These are phyloP conservation scores for Colletotrichum nymphaeae DNA, from an alignment of 2,329 filamentous ascomycete species.

Conservation along the genomic window DNA sequence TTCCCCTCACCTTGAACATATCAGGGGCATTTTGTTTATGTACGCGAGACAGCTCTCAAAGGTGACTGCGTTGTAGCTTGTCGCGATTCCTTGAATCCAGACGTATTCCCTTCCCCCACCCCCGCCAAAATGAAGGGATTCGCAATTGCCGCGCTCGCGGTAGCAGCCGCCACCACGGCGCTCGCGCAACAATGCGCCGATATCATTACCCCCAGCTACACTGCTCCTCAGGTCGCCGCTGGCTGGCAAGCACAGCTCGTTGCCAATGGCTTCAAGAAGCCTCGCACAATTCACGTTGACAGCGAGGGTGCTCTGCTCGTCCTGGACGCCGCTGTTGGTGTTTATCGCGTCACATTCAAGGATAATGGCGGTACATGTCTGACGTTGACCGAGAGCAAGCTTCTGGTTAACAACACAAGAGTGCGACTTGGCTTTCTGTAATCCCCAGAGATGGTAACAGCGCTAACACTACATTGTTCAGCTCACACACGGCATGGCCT, in stretches of 20 bases:
- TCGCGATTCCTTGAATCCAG: background rate
- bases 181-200: conserved; percentile 45
- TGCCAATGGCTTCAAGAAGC: conserved; percentile 52
- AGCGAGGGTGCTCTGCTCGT: conserved; percentile 57
- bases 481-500: conserved; percentile 67
- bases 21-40: background rate
- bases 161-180: conserved; percentile 19
- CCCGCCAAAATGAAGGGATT: conserved; percentile 22
- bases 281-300: conserved; percentile 60
- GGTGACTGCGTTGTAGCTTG: background rate
- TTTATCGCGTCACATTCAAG: conserved; percentile 53
- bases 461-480: conserved; percentile 38
- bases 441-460: background rate
- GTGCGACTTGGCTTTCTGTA: conserved; percentile 41
- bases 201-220: conserved; percentile 48
- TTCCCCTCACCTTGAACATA: background rate
- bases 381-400: conserved; percentile 47
- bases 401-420: conserved; percentile 45
- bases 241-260: conserved; percentile 59
- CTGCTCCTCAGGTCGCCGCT: conserved; percentile 49
- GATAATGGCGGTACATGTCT: conserved; percentile 57
- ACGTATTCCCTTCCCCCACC: background rate
- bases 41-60: background rate
- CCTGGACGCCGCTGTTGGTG: conserved; percentile 54
- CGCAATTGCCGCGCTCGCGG: conserved; percentile 6